Percentiles rank a stretch among this genome's conserved stretches.
Conservation (phyloP, 768 basidiomycete species). For the Lactarius akahatsu region DNA sequence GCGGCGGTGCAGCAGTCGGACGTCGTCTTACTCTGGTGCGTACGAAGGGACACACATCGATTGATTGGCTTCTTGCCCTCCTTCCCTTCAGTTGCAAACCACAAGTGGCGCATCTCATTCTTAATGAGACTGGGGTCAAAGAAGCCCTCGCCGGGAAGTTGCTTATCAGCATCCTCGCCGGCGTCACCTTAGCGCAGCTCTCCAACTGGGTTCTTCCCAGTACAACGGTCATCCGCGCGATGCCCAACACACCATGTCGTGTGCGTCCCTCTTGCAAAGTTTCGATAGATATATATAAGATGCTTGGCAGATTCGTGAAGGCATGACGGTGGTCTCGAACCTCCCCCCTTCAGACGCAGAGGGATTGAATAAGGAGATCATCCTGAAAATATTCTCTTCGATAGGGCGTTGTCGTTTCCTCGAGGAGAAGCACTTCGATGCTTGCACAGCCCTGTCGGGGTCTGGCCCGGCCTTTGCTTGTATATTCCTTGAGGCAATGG, state of each 20-base stretch:
- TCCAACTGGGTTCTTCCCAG: constrained; percentile 66
- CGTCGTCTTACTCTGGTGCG: constrained; percentile 87
- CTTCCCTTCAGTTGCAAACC: constrained; percentile 81
- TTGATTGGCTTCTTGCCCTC: neutral
- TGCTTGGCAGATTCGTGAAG: constrained; percentile 83
- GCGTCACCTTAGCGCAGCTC: constrained; percentile 85
- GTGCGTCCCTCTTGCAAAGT: constrained; percentile 44
- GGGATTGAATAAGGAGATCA: constrained; percentile 67
- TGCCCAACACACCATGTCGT: constrained; percentile 98
- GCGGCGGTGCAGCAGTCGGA: constrained; percentile 70
- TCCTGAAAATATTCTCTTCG: constrained; percentile 93
- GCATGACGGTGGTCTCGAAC: constrained; percentile 92
- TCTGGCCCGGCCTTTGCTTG: constrained; percentile 97
- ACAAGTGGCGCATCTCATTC: constrained; percentile 73
- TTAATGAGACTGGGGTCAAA: constrained; percentile 70
- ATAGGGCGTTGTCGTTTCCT: constrained; percentile 95
- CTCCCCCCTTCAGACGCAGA: constrained; percentile 52
- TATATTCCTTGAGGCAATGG: constrained; percentile 97
- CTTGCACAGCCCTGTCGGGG: constrained; percentile 93
- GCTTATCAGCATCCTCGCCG: constrained; percentile 96
- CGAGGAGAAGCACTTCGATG: constrained; percentile 98
- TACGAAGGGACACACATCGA: neutral
- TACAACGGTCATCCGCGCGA: constrained; percentile 90
- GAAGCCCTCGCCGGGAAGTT: constrained; percentile 88
- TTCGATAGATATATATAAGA: neutral